Evolutionary conservation across 116 monocot species (phyloP).

Genomic region (Cymodocea nodosa): DNA sequence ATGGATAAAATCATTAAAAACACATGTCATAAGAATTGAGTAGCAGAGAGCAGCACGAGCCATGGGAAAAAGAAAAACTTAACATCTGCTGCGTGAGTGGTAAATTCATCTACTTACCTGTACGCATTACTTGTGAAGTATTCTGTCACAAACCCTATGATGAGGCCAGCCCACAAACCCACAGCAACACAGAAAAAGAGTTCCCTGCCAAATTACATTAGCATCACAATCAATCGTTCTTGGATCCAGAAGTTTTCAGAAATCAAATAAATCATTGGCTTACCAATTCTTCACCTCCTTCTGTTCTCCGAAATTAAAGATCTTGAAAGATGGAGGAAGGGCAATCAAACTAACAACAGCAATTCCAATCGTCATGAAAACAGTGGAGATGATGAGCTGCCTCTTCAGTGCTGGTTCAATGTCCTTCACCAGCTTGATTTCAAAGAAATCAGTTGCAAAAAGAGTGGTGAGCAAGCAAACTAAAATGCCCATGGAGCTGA

Average conservation of each 20-base stretch:
- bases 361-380: slow-evolving; percentile 79
- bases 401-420: slow-evolving; percentile 84
- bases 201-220: slow-evolving; percentile 29
- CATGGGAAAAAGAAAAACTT: neutral
- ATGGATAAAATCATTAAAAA: neutral
- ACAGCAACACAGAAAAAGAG: slow-evolving; percentile 91
- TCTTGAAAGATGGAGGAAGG: slow-evolving; percentile 75
- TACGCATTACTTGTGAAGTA: slow-evolving; percentile 96
- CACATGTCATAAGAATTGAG: neutral
- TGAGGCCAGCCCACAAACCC: slow-evolving; percentile 87
- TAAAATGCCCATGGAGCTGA: slow-evolving; percentile 84
- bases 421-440: slow-evolving; percentile 71
- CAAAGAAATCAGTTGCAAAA: slow-evolving; percentile 87
- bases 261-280: slow-evolving; percentile 1
- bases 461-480: slow-evolving; percentile 89
- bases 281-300: slow-evolving; percentile 84
- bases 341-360: slow-evolving; percentile 65
- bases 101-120: slow-evolving; percentile 30
- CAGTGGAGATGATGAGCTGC: slow-evolving; percentile 92
- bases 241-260: too few relatives aligned
- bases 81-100: neutral
- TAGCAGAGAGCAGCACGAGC: neutral
- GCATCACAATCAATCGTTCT: too few relatives aligned
- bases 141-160: slow-evolving; percentile 88
- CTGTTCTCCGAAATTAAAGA: slow-evolving; percentile 78